These are phyloP conservation scores for Rhodotorula paludigena DNA, from an alignment of 768 basidiomycete species.

Conservation along the genomic window DNA sequence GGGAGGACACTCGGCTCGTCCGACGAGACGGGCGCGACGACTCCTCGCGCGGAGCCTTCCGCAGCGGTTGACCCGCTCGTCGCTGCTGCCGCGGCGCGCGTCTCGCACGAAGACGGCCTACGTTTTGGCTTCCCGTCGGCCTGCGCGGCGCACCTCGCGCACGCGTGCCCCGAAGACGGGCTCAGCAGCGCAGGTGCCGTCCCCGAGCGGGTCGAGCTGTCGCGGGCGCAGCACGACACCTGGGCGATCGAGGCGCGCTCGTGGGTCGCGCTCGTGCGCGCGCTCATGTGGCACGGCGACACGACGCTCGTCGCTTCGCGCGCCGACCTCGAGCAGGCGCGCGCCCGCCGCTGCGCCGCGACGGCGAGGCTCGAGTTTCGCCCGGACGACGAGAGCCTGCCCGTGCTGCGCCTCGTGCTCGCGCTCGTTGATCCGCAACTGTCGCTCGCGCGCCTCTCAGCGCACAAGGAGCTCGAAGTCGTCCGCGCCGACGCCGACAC, in stretches of 20 bases:
- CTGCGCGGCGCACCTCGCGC: slow-evolving; percentile 26
- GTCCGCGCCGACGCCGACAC: not conserved
- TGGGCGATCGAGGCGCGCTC: slow-evolving; percentile 29
- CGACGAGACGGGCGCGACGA: too few relatives aligned
- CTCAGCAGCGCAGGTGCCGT: not conserved
- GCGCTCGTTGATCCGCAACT: slow-evolving; percentile 16
- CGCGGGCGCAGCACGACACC: not conserved
- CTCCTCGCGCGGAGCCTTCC: too few relatives aligned
- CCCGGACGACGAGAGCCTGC: slow-evolving; percentile 20
- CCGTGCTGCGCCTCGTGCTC: slow-evolving; percentile 20
- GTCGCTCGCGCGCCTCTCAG: not conserved
- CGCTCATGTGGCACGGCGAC: slow-evolving; percentile 36
- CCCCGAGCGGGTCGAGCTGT: slow-evolving; percentile 17
- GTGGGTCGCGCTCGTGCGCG: slow-evolving; percentile 23
- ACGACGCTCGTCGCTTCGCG: slow-evolving; percentile 7
- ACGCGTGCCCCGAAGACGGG: slow-evolving; percentile 26
- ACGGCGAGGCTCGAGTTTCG: slow-evolving; percentile 27
- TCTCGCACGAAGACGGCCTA: slow-evolving; percentile 12
- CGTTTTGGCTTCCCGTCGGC: slow-evolving; percentile 28
- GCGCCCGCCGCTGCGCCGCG: slow-evolving; percentile 20
- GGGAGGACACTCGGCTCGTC: too few relatives aligned
- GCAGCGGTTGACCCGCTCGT: too few relatives aligned
- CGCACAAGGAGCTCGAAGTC: slow-evolving; percentile 22
- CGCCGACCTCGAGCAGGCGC: not conserved
- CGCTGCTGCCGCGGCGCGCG: not conserved